A percentile compares a stretch with the other conserved stretches of the same genome.
Conservation (phyloP, 331 rosid genomes). For the Quercus lobata region DNA sequence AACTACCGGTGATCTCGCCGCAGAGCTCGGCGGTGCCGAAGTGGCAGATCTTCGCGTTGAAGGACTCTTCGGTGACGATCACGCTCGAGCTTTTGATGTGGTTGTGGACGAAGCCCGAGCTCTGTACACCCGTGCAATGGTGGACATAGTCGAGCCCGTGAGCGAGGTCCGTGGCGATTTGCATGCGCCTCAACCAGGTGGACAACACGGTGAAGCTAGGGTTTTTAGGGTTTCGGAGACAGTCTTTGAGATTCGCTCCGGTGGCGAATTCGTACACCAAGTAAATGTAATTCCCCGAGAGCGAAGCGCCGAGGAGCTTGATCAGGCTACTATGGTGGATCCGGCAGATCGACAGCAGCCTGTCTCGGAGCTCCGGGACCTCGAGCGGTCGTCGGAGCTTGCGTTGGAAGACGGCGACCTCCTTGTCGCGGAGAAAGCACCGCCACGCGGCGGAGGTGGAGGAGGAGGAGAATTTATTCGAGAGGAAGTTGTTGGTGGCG, state of each 20-base stretch:
- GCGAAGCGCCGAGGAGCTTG: slow-evolving; percentile 77
- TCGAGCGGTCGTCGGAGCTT: slow-evolving; percentile 55
- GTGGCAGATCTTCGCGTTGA: slow-evolving; percentile 73
- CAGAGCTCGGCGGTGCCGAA: slow-evolving; percentile 78
- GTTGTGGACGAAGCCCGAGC: slow-evolving; percentile 61
- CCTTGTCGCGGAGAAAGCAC: slow-evolving; percentile 50
- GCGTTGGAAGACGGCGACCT: slow-evolving; percentile 61
- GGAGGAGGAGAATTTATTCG: slow-evolving; percentile 45
- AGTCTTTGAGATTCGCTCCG: slow-evolving; percentile 70
- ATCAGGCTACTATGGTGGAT: slow-evolving; percentile 69
- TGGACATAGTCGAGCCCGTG: slow-evolving; percentile 92
- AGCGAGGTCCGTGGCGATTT: slow-evolving; percentile 77
- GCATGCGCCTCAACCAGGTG: slow-evolving; percentile 77
- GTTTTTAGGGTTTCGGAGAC: slow-evolving; percentile 68
- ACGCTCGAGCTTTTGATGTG: slow-evolving; percentile 79
- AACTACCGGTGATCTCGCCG: slow-evolving; percentile 38
- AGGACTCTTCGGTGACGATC: slow-evolving; percentile 30
- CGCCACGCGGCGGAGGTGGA: slow-evolving; percentile 63
- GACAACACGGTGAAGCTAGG: slow-evolving; percentile 67
- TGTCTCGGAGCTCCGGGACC: slow-evolving; percentile 42
- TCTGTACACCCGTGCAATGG: slow-evolving; percentile 51
- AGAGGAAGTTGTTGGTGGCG: slow-evolving; percentile 51
- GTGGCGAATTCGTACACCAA: slow-evolving; percentile 62
- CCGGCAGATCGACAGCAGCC: slow-evolving; percentile 51
- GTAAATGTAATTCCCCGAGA: slow-evolving; percentile 60